Conservation (phyloP, 2,329 filamentous ascomycete species). For the Penicillium frequentans region DNA sequence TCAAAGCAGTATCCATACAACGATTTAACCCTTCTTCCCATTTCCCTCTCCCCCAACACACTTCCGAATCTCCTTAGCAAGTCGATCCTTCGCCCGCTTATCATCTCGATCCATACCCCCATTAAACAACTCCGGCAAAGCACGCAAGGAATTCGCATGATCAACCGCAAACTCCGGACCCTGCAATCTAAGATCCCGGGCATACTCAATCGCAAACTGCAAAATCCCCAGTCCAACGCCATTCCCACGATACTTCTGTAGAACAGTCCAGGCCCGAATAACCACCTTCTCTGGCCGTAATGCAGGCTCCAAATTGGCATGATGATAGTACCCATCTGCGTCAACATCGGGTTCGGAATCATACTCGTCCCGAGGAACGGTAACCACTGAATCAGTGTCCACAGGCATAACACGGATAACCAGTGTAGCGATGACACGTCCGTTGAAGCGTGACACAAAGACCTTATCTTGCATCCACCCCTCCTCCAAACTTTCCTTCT, state of each 20-base stretch:
- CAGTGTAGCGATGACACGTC: constrained; percentile 68
- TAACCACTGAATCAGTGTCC: constrained; percentile 1
- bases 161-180: constrained; percentile 70
- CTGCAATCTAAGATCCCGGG: constrained; percentile 67
- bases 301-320: neutral
- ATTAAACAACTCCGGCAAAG: constrained; percentile 53
- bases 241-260: constrained; percentile 65
- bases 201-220: constrained; percentile 68
- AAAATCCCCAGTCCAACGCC: constrained; percentile 73
- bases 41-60: no score
- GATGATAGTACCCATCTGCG: neutral
- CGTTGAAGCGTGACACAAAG: constrained; percentile 42
- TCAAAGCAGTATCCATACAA: neutral
- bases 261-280: constrained; percentile 81
- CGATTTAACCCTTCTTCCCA: neutral
- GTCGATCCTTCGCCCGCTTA: neutral
- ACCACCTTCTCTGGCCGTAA: constrained; percentile 32
- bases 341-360: neutral
- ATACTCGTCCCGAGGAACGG: neutral
- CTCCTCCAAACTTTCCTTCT: neutral
- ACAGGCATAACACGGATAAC: constrained; percentile 50
- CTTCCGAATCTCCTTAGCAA: neutral
- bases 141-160: constrained; percentile 71
- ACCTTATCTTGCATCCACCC: neutral
- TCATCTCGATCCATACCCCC: neutral